Percentiles rank a stretch among this genome's conserved stretches.
phyloP scores from a whole-genome alignment of 2,329 filamentous ascomycete genomes.

The Fusarium odoratissimum region DNA sequence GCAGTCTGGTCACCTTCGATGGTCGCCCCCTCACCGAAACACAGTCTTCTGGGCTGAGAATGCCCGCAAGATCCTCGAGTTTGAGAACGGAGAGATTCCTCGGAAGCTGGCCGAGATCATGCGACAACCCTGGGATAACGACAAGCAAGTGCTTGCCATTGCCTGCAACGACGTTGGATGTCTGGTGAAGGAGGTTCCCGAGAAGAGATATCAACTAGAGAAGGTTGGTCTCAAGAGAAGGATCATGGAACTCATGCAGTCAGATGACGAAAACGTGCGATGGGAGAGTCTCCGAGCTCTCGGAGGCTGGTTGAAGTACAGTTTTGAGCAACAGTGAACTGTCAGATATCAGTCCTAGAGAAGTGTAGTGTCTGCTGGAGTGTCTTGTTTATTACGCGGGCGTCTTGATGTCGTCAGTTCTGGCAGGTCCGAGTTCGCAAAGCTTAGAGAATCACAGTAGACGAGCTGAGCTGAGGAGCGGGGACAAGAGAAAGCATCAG shows the following conservation, averaged over 20 bases:
- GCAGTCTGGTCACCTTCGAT: constrained; percentile 86
- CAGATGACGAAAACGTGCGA: constrained; percentile 86
- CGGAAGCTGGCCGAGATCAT: constrained; percentile 89
- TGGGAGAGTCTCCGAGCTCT: constrained; percentile 94
- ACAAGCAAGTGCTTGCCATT: constrained; percentile 90
- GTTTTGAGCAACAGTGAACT: constrained; percentile 60
- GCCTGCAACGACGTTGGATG: constrained; percentile 93
- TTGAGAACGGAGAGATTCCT: constrained; percentile 81
- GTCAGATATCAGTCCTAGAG: constrained; percentile 10
- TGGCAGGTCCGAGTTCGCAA: constrained; percentile 23
- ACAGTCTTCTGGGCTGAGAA: constrained; percentile 93
- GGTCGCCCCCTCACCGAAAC: constrained; percentile 92
- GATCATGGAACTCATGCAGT: constrained; percentile 94
- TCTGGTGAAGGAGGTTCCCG: constrained; percentile 88
- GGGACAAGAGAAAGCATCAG: constrained; percentile 43
- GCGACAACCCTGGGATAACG: constrained; percentile 77
- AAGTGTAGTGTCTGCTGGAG: constrained; percentile 20
- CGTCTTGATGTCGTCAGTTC: constrained; percentile 36
- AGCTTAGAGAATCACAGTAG: constrained; percentile 41
- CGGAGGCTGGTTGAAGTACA: constrained; percentile 73
- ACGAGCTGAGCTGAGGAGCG: constrained; percentile 39
- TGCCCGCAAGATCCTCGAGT: constrained; percentile 85
- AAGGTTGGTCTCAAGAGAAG: constrained; percentile 85
- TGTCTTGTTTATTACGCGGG: constrained; percentile 40
- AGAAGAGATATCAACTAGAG: constrained; percentile 83